Conservation (phyloP, 192 early-diverging fungal species). For the Umbelopsis ramanniana region DNA sequence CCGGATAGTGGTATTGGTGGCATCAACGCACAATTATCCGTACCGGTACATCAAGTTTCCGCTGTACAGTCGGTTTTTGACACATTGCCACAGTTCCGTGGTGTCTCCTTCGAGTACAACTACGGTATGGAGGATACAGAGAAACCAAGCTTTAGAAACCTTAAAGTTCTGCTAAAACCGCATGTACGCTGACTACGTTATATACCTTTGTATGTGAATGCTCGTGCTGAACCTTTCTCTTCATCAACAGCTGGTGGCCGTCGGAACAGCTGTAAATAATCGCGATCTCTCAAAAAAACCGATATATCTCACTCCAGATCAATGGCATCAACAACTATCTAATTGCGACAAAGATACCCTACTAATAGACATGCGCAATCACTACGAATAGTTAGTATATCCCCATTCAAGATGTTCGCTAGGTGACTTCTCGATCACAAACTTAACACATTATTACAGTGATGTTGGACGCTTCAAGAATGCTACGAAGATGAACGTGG, state of each 20-base stretch:
- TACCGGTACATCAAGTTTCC: constrained; percentile 55
- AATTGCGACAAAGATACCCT: constrained; percentile 41
- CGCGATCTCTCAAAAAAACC: constrained; percentile 63
- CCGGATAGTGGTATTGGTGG: constrained; percentile 53
- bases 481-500: constrained; percentile 68
- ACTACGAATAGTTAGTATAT: constrained; percentile 65
- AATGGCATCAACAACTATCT: constrained; percentile 65
- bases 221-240: neutral
- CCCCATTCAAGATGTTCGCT: neutral
- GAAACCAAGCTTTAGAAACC: constrained; percentile 64
- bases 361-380: constrained; percentile 80
- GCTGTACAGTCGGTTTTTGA: constrained; percentile 60
- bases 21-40: constrained; percentile 78
- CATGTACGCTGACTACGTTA: constrained; percentile 38
- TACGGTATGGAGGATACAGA: constrained; percentile 34
- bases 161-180: constrained; percentile 62
- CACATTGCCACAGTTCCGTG: constrained; percentile 33
- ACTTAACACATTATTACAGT: constrained; percentile 28
- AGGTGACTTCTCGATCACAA: neutral
- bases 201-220: neutral
- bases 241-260: constrained; percentile 48
- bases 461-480: constrained; percentile 71
- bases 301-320: constrained; percentile 61
- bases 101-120: constrained; percentile 39
- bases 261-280: constrained; percentile 48